These are phyloP conservation scores for Colletotrichum sp. DNA, from an alignment of 2,329 filamentous ascomycete species.

Conservation along the genomic window DNA sequence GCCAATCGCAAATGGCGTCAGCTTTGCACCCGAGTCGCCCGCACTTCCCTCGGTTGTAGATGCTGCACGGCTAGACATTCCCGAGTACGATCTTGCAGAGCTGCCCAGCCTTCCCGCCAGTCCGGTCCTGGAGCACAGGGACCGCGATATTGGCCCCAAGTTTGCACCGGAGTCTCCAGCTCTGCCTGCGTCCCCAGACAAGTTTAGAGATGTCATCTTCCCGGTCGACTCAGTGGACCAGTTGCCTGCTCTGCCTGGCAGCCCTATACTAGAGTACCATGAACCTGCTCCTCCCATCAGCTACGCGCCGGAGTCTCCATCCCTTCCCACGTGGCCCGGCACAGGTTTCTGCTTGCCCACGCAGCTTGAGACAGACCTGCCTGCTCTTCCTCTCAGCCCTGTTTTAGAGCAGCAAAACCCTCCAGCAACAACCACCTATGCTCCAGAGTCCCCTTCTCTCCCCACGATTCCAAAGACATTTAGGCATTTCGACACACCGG, in stretches of 20 bases:
- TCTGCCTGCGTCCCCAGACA: background rate
- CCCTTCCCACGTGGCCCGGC: background rate
- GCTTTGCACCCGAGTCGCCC: background rate
- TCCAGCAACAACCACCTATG: background rate
- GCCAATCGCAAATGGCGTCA: background rate
- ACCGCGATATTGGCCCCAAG: background rate
- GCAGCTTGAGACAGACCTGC: background rate
- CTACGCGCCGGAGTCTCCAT: background rate
- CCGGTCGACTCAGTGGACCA: background rate
- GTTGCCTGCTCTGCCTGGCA: constrained; percentile 18
- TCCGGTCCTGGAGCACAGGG: background rate
- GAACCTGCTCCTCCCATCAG: background rate
- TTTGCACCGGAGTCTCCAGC: background rate
- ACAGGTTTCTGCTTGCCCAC: background rate
- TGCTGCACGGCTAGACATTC: background rate
- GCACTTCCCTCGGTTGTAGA: background rate
- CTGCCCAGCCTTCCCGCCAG: background rate
- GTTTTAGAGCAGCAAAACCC: background rate
- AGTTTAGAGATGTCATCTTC: background rate
- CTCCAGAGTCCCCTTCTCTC: background rate
- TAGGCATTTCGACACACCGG: background rate
- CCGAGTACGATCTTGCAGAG: background rate
- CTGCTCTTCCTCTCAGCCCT: background rate
- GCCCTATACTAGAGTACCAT: constrained; percentile 7
- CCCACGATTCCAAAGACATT: background rate